Conservation (phyloP, 176 grass and related monocot genomes). For the Phyllostachys edulis region DNA sequence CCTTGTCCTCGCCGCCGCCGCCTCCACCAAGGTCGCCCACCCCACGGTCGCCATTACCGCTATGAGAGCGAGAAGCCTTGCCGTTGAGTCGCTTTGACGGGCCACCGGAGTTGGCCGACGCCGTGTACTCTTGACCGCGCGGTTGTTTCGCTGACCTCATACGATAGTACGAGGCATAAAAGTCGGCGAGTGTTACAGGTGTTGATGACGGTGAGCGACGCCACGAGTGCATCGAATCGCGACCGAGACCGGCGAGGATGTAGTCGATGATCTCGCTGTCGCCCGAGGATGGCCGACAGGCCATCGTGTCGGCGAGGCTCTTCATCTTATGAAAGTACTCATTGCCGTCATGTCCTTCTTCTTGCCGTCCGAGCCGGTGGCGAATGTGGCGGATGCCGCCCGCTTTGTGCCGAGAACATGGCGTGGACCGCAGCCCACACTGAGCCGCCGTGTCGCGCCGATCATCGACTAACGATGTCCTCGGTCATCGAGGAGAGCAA, state of each 20-base stretch:
- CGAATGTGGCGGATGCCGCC: neutral
- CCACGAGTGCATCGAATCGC: neutral
- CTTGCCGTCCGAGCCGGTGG: neutral
- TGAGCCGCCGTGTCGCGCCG: neutral
- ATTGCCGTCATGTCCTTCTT: neutral
- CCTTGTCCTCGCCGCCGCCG: neutral
- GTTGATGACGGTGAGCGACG: neutral
- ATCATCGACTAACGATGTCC: neutral
- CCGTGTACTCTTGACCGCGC: fast-evolving
- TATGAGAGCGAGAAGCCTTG: fast-evolving
- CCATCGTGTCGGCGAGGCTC: neutral
- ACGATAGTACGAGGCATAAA: neutral
- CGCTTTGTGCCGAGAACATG: neutral
- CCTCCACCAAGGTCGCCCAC: neutral
- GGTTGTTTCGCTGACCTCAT: fast-evolving
- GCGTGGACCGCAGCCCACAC: neutral
- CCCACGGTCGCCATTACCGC: fast-evolving
- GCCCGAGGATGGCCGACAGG: neutral
- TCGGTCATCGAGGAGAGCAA: neutral
- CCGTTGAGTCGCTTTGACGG: neutral
- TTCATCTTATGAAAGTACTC: neutral
- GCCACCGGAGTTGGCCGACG: neutral
- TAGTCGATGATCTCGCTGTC: neutral
- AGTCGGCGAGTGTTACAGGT: fast-evolving
- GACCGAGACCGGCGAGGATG: neutral